These are phyloP conservation scores for Trapa incisa DNA, from an alignment of 345 rosid genomes.

Conservation along the genomic window DNA sequence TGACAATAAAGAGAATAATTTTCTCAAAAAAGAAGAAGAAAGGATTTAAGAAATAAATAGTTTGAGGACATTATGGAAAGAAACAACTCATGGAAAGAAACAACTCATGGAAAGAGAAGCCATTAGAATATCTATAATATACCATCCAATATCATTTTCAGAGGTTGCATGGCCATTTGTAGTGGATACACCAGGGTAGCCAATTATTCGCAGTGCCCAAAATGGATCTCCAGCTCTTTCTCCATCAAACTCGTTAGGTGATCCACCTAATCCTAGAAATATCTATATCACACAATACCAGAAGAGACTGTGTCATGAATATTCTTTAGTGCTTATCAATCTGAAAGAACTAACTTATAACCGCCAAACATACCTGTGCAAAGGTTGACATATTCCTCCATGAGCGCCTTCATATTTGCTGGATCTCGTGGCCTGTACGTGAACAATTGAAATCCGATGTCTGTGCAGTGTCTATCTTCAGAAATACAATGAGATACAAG, in stretches of 20 bases:
- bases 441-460: background rate
- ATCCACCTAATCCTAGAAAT: conserved; percentile 64
- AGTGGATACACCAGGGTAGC: conserved; percentile 48
- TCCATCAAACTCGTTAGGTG: conserved; percentile 61
- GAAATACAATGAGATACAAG: background rate
- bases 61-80: background rate
- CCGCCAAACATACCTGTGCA: conserved; percentile 46
- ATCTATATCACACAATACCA: conserved; percentile 20
- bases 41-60: background rate
- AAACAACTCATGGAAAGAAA: too few relatives aligned
- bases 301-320: background rate
- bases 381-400: conserved; percentile 60
- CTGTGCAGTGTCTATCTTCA: background rate
- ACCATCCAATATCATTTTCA: conserved; percentile 75
- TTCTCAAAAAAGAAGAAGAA: too few relatives aligned
- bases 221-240: conserved; percentile 67
- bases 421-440: conserved; percentile 60
- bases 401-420: conserved; percentile 30
- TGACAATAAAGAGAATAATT: background rate
- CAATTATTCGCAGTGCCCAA: conserved; percentile 75
- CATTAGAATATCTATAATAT: conserved; percentile 11
- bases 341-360: background rate
- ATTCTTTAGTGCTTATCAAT: background rate
- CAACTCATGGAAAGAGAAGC: conserved; percentile 2
- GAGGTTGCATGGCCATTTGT: conserved; percentile 21